Evolutionary conservation across 306 rosid species (phyloP), one percentile per base, ranked within the genome.

Genomic region (Begonia loranthoides): DNA sequence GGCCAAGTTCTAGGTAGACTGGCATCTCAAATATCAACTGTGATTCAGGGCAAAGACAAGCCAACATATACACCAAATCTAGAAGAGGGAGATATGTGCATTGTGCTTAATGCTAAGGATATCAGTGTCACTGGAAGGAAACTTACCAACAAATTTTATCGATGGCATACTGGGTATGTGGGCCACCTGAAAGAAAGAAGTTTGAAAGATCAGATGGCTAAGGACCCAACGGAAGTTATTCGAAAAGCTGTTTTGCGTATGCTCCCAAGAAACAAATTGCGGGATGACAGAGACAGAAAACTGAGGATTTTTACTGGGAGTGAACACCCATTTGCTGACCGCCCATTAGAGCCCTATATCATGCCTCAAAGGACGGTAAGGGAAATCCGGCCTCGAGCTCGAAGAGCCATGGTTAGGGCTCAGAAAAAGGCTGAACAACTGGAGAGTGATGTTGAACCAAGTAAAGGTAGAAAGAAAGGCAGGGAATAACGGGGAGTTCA

Each of bases 121-220:
- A 50, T 89, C 49, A 65, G 75, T 61, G 94, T 85, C 71, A 68
- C 97, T 2, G 97, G 97, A 28, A 74, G 94, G 63, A 90, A 90
- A 57, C 94, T 85, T 41, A 90, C 85, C 15, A 63, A 90, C 68
- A 90, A 90, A 78, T 57, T 82, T 66, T 85, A 85, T 76, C 69
- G 72, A 59, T 89, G 97, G 97, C 97, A 90, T 78, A 85, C 95
- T 19, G 97, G 97, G 79, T 90, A 90, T 55, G 65, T 85, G 15
- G 97, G 97, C 52, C 66, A 80, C 64, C 83, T 90, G 63, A 90
- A 85, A 83, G 60, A 82, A 76, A 82, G 97, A 70, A 82, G 57
- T 46, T 70, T 85, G 56, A 82, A 82, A 76, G 95, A 82, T 62
- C 95, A 90, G 81, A 65, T 90, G 82, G 77, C 70, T 53, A 82